Evolutionary conservation across 805 yeast species (phyloP).

Genomic region (Yamadazyma ubonensis): DNA sequence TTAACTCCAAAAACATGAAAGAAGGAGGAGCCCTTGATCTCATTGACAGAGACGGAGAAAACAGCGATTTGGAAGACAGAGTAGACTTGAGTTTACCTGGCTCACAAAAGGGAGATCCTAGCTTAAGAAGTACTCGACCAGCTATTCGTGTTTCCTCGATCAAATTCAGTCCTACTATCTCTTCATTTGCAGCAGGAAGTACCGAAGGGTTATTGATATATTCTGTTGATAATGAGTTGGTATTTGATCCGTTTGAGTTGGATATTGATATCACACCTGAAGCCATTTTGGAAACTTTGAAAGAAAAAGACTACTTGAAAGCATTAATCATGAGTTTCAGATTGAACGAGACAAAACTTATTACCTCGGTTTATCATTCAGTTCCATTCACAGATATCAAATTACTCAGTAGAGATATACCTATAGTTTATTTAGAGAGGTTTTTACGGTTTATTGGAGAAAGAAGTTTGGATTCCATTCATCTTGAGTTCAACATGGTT

Average conservation of each 20-base stretch:
- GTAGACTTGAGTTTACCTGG: slow-evolving; percentile 81
- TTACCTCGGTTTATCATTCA: slow-evolving; percentile 69
- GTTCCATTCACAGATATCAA: slow-evolving; percentile 70
- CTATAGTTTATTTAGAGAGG: slow-evolving; percentile 70
- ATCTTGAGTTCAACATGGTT: slow-evolving; percentile 75
- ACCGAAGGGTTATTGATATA: slow-evolving; percentile 89
- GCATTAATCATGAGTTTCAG: slow-evolving; percentile 93
- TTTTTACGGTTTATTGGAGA: slow-evolving; percentile 69
- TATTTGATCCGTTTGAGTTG: slow-evolving; percentile 93
- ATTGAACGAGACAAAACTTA: slow-evolving; percentile 74
- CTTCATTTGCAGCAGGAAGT: slow-evolving; percentile 90
- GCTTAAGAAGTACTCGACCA: slow-evolving; percentile 72
- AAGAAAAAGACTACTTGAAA: slow-evolving; percentile 61
- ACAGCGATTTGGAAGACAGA: slow-evolving; percentile 81
- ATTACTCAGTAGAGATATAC: slow-evolving; percentile 66
- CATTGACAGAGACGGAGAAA: slow-evolving; percentile 83
- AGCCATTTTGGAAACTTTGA: slow-evolving; percentile 58
- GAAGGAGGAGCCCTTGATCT: slow-evolving; percentile 74
- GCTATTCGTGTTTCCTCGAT: slow-evolving; percentile 79
- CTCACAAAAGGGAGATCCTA: slow-evolving; percentile 71
- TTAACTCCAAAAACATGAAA: slow-evolving; percentile 81
- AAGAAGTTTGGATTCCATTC: slow-evolving; percentile 67
- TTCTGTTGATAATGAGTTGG: slow-evolving; percentile 69
- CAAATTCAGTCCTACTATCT: slow-evolving; percentile 84
- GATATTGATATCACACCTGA: slow-evolving; percentile 91